A percentile compares a stretch with the other conserved stretches of the same genome.
Evolutionary conservation across 306 rosid genomes (phyloP).

Genomic region (Begonia fuchsioides): DNA sequence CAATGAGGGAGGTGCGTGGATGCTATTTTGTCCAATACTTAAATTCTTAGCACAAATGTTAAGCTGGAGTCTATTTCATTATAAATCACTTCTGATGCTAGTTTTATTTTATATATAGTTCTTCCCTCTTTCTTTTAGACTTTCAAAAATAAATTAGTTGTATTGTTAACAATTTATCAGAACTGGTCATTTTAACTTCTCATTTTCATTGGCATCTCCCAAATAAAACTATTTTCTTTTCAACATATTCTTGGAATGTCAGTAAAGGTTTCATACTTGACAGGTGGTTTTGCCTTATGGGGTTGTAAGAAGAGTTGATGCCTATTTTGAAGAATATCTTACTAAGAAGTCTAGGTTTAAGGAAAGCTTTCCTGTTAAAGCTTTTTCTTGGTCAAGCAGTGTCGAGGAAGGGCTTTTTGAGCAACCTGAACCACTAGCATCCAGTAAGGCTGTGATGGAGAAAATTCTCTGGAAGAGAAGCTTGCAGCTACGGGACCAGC

Average conservation of each 20-base stretch:
- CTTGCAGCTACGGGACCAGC: constrained; percentile 48
- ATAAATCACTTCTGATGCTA: too few relatives aligned
- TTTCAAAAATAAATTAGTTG: neutral
- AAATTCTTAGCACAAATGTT: too few relatives aligned
- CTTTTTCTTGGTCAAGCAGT: constrained; percentile 57
- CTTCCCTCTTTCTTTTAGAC: neutral
- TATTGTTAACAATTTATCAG: too few relatives aligned
- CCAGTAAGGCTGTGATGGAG: constrained; percentile 46
- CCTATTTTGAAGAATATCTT: constrained; percentile 42
- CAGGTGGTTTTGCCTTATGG: constrained; percentile 62
- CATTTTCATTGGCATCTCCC: too few relatives aligned
- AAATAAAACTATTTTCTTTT: neutral
- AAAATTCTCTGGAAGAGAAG: constrained; percentile 46
- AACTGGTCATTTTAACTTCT: too few relatives aligned
- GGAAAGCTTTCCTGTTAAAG: constrained; percentile 32
- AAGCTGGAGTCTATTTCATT: too few relatives aligned
- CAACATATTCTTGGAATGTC: constrained; percentile 6
- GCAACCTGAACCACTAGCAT: constrained; percentile 54
- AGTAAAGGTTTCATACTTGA: constrained; percentile 26
- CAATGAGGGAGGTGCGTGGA: constrained; percentile 73
- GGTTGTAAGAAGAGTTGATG: constrained; percentile 44
- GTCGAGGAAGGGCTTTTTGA: constrained; percentile 81
- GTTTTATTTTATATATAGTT: too few relatives aligned
- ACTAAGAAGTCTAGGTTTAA: constrained; percentile 40
- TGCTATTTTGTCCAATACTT: constrained; percentile 4